Evolutionary conservation across 2,329 filamentous ascomycete genomes (phyloP), one percentile per base, ranked within the genome.

Genomic region (Dactylonectria macrodidyma): DNA sequence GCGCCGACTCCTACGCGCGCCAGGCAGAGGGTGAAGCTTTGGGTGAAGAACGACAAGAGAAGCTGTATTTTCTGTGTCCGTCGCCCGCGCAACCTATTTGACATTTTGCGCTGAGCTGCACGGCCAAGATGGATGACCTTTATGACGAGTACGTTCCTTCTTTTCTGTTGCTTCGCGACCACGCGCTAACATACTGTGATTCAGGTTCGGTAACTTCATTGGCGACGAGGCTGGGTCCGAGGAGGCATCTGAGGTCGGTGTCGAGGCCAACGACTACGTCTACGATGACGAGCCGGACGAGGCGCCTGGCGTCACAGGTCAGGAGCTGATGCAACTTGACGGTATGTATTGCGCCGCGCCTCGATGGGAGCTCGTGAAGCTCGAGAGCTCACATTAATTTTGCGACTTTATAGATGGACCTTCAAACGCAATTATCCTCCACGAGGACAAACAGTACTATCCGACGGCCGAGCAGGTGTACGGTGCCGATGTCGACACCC

Each of bases 401-500:
- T 67, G 55, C 47, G 48, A 59, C 46, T 56, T 24, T 64, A 69
- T 72, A 89, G 90, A 94, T 80, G 95, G 93, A 14, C 93, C 95
- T 3, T 98, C 95, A 5, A 99, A 98, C 81, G 95, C 96, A 59
- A 95, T 99, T n/a, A 89, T 99, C 65, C 89, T 99, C 52, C 96
- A 99, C 83, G 96, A 99, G 86, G 96, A 99, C 84, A 99, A 99
- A 82, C 96, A 98, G 80, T 99, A 99, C 82, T 99, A 99, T 79
- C 96, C 96, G 34, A 97, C 95, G n/a, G 96, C 96, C 64, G 92
- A 95, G 78, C 96, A 99, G 81, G 91, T 97, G 48, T 99, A 98
- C 80, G 96, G 96, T 59, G 88, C 91, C 75, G 95, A 96, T 82
- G 96, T 99, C 76, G 96, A 99, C 83, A 96, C 95, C 1, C 84